phyloP scores from a whole-genome alignment of 2,329 filamentous ascomycete species.

The Epichloe festucae region DNA sequence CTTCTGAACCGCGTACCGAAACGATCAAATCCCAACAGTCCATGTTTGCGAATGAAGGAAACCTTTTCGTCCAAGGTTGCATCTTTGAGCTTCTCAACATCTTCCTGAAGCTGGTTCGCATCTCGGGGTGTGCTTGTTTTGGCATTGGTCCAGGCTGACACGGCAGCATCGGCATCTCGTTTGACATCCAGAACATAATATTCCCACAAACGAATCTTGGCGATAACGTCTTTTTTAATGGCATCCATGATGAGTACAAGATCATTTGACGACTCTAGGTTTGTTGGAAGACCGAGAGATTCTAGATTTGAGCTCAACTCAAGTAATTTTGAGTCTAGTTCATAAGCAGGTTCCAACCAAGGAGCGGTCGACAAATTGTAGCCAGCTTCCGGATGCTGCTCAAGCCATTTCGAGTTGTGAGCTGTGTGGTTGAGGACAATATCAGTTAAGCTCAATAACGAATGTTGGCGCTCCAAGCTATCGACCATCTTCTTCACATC shows the following conservation, averaged over 20 bases:
- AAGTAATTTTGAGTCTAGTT: constrained; percentile 49
- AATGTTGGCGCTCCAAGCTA: constrained; percentile 74
- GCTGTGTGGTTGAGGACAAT: constrained; percentile 98
- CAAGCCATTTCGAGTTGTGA: constrained; percentile 86
- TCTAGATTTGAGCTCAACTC: constrained; percentile 67
- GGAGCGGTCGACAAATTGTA: constrained; percentile 91
- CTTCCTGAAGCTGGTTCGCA: constrained; percentile 17
- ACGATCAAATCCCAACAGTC: constrained; percentile 55
- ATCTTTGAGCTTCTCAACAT: constrained; percentile 34
- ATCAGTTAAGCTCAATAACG: constrained; percentile 79
- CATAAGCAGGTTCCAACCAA: constrained; percentile 52
- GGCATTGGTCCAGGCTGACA: constrained; percentile 59
- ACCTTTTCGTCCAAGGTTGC: constrained; percentile 37
- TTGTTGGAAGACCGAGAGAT: constrained; percentile 60
- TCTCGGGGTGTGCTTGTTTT: constrained; percentile 41
- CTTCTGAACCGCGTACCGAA: constrained; percentile 72
- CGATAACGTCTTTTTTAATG: constrained; percentile 69
- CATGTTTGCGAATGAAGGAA: constrained; percentile 54
- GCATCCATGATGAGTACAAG: constrained; percentile 71
- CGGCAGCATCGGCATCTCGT: constrained; percentile 51
- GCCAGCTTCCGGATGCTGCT: constrained; percentile 87
- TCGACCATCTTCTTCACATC: constrained; percentile 67
- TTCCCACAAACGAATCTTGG: constrained; percentile 74
- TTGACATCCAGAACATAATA: constrained; percentile 80
- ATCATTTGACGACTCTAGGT: constrained; percentile 58